Percentiles rank a stretch among this genome's conserved stretches.
Conservation (phyloP, 768 basidiomycete species). For the button mushroom (Agaricus bisporus) region DNA sequence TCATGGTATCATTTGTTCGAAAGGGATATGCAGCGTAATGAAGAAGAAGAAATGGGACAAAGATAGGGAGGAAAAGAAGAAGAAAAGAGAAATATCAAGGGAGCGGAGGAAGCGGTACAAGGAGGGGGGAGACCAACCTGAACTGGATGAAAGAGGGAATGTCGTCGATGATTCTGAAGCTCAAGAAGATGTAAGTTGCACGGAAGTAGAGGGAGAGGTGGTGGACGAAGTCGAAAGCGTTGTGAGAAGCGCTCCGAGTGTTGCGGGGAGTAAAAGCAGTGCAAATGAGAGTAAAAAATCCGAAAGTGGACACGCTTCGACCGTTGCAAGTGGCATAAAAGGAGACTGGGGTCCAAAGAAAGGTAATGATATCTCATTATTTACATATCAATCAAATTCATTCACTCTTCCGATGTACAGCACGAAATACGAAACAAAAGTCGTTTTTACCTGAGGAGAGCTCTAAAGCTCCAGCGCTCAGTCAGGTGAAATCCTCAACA, state of each 20-base stretch:
- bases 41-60: slow-evolving; percentile 4
- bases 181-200: not conserved
- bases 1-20: slow-evolving; percentile 1
- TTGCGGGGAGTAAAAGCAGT: not conserved
- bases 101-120: not conserved
- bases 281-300: not conserved
- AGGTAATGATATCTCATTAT: not conserved
- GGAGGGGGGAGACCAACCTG: not conserved
- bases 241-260: not conserved
- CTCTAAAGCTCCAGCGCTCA: not conserved
- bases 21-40: slow-evolving; percentile 8
- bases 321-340: not conserved
- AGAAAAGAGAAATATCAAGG: not conserved
- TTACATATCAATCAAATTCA: not conserved
- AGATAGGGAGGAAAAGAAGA: not conserved
- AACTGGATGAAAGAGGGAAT: not conserved
- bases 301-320: not conserved
- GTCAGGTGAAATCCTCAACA: not conserved
- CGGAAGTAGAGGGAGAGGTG: not conserved
- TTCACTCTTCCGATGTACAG: not conserved
- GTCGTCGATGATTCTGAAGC: not conserved
- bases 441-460: not conserved
- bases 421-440: not conserved
- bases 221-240: not conserved
- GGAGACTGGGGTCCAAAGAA: slow-evolving; percentile 7